These are phyloP conservation scores for Diaporthe vexans DNA, from an alignment of 2,329 filamentous ascomycete species.

Conservation along the genomic window DNA sequence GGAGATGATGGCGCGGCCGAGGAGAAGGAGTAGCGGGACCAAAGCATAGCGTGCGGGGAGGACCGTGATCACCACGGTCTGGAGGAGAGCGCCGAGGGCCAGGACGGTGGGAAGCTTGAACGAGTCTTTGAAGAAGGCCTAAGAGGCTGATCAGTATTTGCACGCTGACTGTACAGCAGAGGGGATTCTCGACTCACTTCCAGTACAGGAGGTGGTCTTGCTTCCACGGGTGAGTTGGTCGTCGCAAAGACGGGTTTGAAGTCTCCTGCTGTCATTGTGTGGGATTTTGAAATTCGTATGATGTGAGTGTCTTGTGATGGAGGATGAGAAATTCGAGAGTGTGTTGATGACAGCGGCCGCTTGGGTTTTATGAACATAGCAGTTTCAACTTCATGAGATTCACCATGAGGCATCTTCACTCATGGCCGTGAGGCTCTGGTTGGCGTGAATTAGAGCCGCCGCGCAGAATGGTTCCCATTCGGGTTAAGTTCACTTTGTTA, in stretches of 20 bases:
- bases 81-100: conserved; percentile 38
- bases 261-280: conserved; percentile 31
- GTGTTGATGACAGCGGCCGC: background rate
- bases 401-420: background rate
- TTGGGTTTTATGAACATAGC: background rate
- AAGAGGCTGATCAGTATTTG: background rate
- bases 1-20: conserved; percentile 33
- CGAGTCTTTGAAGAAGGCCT: conserved; percentile 39
- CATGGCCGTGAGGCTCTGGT: too few relatives aligned
- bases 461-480: background rate
- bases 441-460: background rate
- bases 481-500: background rate
- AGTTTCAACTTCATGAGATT: background rate
- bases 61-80: conserved; percentile 18
- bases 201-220: background rate
- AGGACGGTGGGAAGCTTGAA: conserved; percentile 40
- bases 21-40: conserved; percentile 29
- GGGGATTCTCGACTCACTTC: background rate
- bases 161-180: background rate
- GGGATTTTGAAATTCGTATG: background rate
- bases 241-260: conserved; percentile 34
- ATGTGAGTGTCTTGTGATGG: background rate
- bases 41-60: conserved; percentile 39
- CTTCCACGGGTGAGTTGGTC: background rate
- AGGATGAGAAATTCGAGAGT: background rate